Evolutionary conservation across 768 basidiomycete species (phyloP).

Genomic region (Boletus vinaceobasis): DNA sequence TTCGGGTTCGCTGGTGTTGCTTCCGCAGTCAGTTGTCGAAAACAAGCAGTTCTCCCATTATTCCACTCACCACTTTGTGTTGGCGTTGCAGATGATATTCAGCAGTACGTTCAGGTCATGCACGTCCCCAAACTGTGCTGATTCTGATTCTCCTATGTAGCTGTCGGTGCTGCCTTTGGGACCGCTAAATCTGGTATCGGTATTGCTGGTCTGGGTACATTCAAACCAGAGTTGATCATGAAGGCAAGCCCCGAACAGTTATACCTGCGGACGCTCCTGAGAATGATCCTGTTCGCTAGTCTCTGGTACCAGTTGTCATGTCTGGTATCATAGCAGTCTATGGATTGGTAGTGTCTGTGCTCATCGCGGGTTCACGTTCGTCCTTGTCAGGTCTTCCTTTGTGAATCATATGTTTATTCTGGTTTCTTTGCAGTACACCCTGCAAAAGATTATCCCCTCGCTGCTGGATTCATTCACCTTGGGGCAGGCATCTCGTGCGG

Average conservation of each 20-base stretch:
- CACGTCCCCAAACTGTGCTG: slow-evolving; percentile 5
- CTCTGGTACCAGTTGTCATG: slow-evolving; percentile 96
- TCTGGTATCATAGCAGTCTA: slow-evolving; percentile 98
- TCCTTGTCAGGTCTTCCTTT: slow-evolving; percentile 9
- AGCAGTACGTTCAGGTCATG: slow-evolving; percentile 66
- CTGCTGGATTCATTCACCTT: slow-evolving; percentile 87
- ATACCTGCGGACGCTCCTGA: background rate
- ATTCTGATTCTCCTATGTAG: slow-evolving; percentile 37
- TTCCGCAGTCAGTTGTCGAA: slow-evolving; percentile 64
- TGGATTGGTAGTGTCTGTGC: slow-evolving; percentile 91
- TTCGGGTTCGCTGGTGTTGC: slow-evolving; percentile 97
- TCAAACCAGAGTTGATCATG: slow-evolving; percentile 97
- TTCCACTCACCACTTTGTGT: slow-evolving; percentile 7
- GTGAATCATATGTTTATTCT: slow-evolving; percentile 11
- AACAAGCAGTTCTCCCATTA: background rate
- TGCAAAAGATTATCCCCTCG: slow-evolving; percentile 69
- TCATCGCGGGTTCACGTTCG: slow-evolving; percentile 72
- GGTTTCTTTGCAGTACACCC: slow-evolving; percentile 49
- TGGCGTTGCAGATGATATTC: slow-evolving; percentile 77
- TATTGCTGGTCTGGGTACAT: slow-evolving; percentile 90
- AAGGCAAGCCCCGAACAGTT: slow-evolving; percentile 51
- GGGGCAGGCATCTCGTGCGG: slow-evolving; percentile 92
- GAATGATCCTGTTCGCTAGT: slow-evolving; percentile 43
- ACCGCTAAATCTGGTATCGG: slow-evolving; percentile 97
- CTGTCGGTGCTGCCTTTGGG: slow-evolving; percentile 92